Base-by-base conservation (phyloP, 768 basidiomycete species). In the Hygrophorus russula region DNA sequence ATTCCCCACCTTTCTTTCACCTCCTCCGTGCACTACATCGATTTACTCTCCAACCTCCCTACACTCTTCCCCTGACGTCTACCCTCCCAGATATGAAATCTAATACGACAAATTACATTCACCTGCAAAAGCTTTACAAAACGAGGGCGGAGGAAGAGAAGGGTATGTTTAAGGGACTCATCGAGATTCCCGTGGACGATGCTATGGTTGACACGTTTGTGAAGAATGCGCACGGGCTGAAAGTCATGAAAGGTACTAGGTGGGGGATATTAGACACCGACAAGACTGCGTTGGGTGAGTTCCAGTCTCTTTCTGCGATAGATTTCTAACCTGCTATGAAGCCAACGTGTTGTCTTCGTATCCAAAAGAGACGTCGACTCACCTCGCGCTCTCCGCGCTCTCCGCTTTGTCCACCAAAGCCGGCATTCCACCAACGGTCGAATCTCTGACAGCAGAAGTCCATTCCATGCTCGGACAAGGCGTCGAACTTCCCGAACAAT, bases 1-100 rank as follows among this genome's bases (percentile, higher is more conserved):
- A 63, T 49, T 74, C 80, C 0, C 69, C 78, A 1, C 75, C 78
- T 3, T 93, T 96, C 66, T 89, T 82, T 67, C 66, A 70, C 48
- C 80, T 96, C 19, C 69, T 93, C 9, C 66, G 73, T 17, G 80
- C 93, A 0, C 73, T 98, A 32, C 66, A 74, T 30, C 59, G 68
- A 43, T 97, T 86, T 58, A 66, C 70, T 15, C 69, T 38, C 8
- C 64, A 74, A 39, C 62, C 71, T 37, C 67, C 70, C 4, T 64
- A 80, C 41, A 74, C 77, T 0, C 73, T 96, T 2, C 96, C 94
- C 0, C 67, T 96, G n/a, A 81, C 82, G 2, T 76, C 85, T 36
- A 75, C 87, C 0, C 70, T 98, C 8, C 94, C 94, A 0, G 94
- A 99, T 63, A 97, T 99, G 89, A 93, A 93, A 57, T 80, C 92